Conservation (phyloP, 495 filamentous ascomycete species). For the Hypoxylon fragiforme region DNA sequence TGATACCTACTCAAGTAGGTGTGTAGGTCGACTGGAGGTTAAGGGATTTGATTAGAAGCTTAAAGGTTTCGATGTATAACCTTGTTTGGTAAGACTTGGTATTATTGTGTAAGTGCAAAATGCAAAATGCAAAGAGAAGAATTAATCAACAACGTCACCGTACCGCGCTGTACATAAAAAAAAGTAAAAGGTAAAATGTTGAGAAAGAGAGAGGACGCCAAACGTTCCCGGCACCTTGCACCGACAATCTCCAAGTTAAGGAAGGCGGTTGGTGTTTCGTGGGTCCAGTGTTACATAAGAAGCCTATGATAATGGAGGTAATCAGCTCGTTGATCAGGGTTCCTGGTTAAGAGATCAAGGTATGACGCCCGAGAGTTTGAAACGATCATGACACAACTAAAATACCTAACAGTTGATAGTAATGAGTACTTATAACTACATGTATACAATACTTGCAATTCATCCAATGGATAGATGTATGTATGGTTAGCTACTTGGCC, state of each 20-base stretch:
- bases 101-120: background rate
- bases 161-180: background rate
- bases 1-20: background rate
- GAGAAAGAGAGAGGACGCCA: constrained; percentile 8
- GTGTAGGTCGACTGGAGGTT: background rate
- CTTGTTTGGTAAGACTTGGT: background rate
- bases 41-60: background rate
- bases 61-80: background rate
- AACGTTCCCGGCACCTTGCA: background rate
- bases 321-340: constrained; percentile 18
- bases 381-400: constrained; percentile 27
- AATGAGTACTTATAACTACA: background rate
- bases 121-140: background rate
- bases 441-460: background rate
- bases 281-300: constrained; percentile 1
- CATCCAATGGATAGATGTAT: background rate
- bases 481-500: too few species aligned
- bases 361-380: constrained; percentile 21
- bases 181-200: too few species aligned
- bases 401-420: constrained; percentile 1
- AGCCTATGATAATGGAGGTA: background rate
- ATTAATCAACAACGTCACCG: background rate
- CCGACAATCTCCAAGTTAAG: constrained; percentile 1
- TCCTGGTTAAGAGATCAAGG: too few species aligned
- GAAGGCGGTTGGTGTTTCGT: constrained; percentile 24